A percentile compares a stretch with the other conserved stretches of the same genome.
Evolutionary conservation across 2,329 filamentous ascomycete species (phyloP).

Genomic region (Parafenestella ontariensis): DNA sequence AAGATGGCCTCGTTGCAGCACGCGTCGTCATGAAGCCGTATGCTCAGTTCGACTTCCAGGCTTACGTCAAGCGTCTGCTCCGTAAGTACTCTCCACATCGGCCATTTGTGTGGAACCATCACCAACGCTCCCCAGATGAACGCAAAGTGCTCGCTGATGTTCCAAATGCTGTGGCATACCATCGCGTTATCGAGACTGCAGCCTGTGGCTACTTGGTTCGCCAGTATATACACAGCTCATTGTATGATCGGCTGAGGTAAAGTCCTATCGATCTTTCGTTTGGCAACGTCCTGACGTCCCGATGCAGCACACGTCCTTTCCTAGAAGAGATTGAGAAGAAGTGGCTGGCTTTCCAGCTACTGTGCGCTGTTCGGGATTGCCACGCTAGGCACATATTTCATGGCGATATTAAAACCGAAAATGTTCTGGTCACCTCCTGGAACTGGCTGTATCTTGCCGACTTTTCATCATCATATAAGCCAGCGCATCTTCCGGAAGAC

Average conservation of each 20-base stretch:
- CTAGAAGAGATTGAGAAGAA: conserved; percentile 98
- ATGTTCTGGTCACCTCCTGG: conserved; percentile 96
- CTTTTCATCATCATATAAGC: conserved; percentile 95
- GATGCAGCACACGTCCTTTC: conserved; percentile 86
- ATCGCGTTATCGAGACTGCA: conserved; percentile 88
- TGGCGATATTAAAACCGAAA: conserved; percentile 98
- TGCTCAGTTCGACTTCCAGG: conserved; percentile 77
- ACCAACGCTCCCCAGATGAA: conserved; percentile 66
- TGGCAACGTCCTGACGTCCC: conserved; percentile 28
- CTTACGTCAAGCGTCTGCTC: conserved; percentile 78
- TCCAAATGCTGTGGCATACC: conserved; percentile 89
- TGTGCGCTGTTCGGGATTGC: conserved; percentile 91
- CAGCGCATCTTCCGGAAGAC: conserved; percentile 89
- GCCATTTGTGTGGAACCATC: background rate
- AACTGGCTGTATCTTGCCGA: conserved; percentile 99
- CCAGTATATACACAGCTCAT: conserved; percentile 93
- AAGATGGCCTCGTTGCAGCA: conserved; percentile 89
- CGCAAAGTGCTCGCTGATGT: conserved; percentile 79
- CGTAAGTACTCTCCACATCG: conserved; percentile 59
- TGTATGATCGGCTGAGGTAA: conserved; percentile 87
- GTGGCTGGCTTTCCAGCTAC: conserved; percentile 94
- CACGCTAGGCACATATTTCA: conserved; percentile 90
- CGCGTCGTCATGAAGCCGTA: conserved; percentile 96
- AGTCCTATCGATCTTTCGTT: background rate
- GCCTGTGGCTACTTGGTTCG: conserved; percentile 92